Evolutionary conservation across 2,329 filamentous ascomycete genomes (phyloP).

Genomic region (Hymenoscyphus albidus): DNA sequence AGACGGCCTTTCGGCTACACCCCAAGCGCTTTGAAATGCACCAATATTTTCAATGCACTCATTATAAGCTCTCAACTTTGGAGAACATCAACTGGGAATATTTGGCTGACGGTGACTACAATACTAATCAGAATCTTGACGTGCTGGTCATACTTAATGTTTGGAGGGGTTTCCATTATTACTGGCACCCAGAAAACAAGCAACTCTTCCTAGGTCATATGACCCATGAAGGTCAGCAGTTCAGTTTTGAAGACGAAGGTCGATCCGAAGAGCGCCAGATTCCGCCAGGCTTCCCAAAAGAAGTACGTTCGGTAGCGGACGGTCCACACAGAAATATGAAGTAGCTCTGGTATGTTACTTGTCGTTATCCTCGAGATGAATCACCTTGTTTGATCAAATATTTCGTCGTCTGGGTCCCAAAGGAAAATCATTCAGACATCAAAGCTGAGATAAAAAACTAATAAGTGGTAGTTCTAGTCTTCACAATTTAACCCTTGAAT

Average conservation of each 20-base stretch:
- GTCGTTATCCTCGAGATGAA: too few relatives aligned
- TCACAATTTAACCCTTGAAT: too few relatives aligned
- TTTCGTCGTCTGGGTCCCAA: too few relatives aligned
- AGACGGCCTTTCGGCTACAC: neutral
- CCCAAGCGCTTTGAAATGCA: neutral
- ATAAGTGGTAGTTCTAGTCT: too few relatives aligned
- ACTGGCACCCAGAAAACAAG: constrained; percentile 9
- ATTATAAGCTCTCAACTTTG: neutral
- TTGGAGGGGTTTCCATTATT: neutral
- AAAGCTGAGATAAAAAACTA: too few relatives aligned
- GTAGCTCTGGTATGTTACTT: neutral
- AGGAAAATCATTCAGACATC: too few relatives aligned
- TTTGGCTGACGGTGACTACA: neutral
- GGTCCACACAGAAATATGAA: neutral
- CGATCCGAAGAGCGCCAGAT: neutral
- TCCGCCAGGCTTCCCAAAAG: neutral
- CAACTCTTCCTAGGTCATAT: constrained; percentile 15
- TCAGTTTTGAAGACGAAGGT: neutral
- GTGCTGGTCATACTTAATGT: neutral
- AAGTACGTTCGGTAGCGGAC: neutral
- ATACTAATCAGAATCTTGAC: constrained; percentile 13
- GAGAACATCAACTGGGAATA: neutral
- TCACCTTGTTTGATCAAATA: too few relatives aligned
- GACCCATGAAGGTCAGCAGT: constrained; percentile 16
- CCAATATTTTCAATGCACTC: neutral